Conservation (phyloP, 768 basidiomycete genomes). For the Flagelloscypha sp. region DNA sequence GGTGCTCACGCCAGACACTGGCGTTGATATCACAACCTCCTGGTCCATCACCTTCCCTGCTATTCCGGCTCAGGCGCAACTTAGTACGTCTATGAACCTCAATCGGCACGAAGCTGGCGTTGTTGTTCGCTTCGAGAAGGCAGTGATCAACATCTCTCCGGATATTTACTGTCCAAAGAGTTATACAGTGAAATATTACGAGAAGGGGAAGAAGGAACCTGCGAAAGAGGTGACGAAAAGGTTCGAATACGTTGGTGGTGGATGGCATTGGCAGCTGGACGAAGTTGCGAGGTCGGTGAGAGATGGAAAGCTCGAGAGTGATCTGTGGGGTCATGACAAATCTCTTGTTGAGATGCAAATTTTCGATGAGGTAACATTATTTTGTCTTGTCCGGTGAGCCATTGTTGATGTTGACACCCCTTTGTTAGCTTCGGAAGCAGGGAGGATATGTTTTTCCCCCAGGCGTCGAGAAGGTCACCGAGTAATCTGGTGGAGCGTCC, state of each 20-base stretch:
- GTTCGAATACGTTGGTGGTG: conserved; percentile 57
- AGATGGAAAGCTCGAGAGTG: conserved; percentile 67
- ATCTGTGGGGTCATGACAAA: conserved; percentile 70
- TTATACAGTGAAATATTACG: conserved; percentile 57
- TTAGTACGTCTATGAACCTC: conserved; percentile 61
- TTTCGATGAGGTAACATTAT: conserved; percentile 64
- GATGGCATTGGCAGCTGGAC: conserved; percentile 84
- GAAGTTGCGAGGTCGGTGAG: conserved; percentile 75
- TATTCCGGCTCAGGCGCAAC: conserved; percentile 62
- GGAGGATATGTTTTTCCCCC: conserved; percentile 56
- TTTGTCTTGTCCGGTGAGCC: conserved; percentile 3
- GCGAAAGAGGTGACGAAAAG: conserved; percentile 49
- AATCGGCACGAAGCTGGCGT: conserved; percentile 42
- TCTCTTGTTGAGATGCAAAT: conserved; percentile 75
- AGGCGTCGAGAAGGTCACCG: conserved; percentile 49
- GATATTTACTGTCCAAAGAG: conserved; percentile 63
- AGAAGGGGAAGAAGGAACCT: conserved; percentile 34
- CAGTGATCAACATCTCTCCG: conserved; percentile 51
- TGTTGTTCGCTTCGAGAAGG: conserved; percentile 67
- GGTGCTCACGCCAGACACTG: conserved; percentile 68
- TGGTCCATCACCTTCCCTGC: conserved; percentile 67
- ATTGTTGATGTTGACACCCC: not conserved
- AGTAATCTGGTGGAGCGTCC: too few relatives aligned
- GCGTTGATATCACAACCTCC: conserved; percentile 70
- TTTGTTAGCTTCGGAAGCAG: conserved; percentile 51